Evolutionary conservation across 495 filamentous ascomycete genomes (phyloP).

Genomic region (Jackrogersella multiformis): DNA sequence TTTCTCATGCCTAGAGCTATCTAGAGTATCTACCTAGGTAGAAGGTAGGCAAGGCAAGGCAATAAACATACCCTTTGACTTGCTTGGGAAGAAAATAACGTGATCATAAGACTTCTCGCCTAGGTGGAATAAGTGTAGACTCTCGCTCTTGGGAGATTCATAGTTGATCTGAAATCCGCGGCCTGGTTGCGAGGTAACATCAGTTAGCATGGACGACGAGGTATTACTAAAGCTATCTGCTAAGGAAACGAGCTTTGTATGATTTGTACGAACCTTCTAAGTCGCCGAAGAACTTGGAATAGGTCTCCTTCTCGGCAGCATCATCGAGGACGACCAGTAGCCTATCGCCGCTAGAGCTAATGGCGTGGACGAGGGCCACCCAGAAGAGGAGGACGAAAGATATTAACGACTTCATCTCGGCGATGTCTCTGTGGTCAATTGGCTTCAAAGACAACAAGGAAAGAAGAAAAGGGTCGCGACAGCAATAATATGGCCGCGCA

Average conservation of each 20-base stretch:
- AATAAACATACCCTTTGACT: conserved; percentile 77
- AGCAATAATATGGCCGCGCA: conserved; percentile 43
- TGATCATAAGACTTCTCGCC: conserved; percentile 93
- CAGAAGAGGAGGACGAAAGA: conserved; percentile 73
- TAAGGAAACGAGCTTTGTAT: no score
- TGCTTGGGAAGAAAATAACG: conserved; percentile 83
- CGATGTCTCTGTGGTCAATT: conserved; percentile 45
- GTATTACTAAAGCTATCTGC: not conserved
- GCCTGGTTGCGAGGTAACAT: conserved; percentile 58
- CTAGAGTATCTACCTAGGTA: not conserved
- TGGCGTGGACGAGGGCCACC: conserved; percentile 71
- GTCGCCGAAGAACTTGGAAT: conserved; percentile 83
- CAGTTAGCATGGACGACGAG: conserved; percentile 11
- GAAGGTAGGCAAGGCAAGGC: no score
- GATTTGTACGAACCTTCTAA: conserved; percentile 70
- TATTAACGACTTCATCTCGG: conserved; percentile 77
- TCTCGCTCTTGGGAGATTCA: conserved; percentile 86
- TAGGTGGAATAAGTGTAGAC: conserved; percentile 82
- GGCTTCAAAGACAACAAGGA: conserved; percentile 41
- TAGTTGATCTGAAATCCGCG: conserved; percentile 83
- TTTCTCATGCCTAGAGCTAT: conserved; percentile 21
- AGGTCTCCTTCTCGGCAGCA: conserved; percentile 75
- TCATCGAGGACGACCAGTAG: conserved; percentile 91
- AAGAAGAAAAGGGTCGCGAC: conserved; percentile 43
- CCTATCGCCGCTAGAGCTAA: conserved; percentile 82